Percentiles rank a stretch among this genome's conserved stretches.
Conservation (phyloP, 768 basidiomycete species). For the Royoungia palumana region DNA sequence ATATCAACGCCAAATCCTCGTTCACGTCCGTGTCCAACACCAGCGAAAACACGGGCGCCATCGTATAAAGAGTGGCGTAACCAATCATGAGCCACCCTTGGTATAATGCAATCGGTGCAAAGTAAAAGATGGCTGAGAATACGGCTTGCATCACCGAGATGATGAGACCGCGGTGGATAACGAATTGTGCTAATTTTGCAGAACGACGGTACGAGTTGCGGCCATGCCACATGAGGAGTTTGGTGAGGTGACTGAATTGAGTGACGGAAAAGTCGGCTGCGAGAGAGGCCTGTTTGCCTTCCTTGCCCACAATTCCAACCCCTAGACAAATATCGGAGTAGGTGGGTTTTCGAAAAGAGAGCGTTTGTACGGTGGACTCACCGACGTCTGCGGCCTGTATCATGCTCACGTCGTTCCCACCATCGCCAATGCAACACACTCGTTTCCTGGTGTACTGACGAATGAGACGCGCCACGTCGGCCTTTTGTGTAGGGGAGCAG, state of each 20-base stretch:
- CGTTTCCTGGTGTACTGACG: constrained; percentile 88
- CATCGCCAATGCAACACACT: constrained; percentile 98
- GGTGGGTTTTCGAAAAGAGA: background rate
- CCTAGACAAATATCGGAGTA: constrained; percentile 41
- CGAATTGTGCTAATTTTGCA: constrained; percentile 96
- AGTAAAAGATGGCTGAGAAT: constrained; percentile 89
- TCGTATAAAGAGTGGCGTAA: constrained; percentile 94
- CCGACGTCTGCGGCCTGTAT: constrained; percentile 99
- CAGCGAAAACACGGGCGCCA: constrained; percentile 97
- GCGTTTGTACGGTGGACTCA: constrained; percentile 39
- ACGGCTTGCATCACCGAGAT: constrained; percentile 98
- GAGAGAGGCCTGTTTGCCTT: constrained; percentile 98
- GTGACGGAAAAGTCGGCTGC: constrained; percentile 98
- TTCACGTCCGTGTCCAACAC: constrained; percentile 95
- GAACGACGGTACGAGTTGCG: constrained; percentile 98
- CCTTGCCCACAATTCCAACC: constrained; percentile 97
- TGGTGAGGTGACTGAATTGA: constrained; percentile 94
- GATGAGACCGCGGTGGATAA: constrained; percentile 95
- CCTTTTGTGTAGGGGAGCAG: constrained; percentile 98
- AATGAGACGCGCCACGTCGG: constrained; percentile 93
- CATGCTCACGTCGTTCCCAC: constrained; percentile 99
- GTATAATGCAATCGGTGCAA: constrained; percentile 94
- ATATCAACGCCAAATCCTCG: constrained; percentile 90
- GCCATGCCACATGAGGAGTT: constrained; percentile 97
- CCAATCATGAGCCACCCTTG: constrained; percentile 98